Evolutionary conservation across 2,329 filamentous ascomycete species (phyloP).

Genomic region (Plenodomus biglobosus): DNA sequence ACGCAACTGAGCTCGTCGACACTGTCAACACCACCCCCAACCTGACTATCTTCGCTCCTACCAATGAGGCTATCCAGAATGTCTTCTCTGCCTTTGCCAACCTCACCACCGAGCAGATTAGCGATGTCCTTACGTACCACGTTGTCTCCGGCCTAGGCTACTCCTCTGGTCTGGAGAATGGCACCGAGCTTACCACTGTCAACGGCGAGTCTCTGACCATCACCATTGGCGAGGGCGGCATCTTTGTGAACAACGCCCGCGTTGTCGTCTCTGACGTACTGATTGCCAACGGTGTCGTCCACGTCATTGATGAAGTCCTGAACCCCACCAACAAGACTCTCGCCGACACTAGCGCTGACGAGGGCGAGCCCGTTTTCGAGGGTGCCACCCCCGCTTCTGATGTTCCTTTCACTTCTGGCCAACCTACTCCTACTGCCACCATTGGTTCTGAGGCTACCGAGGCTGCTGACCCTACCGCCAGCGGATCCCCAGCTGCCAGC

Average conservation of each 20-base stretch:
- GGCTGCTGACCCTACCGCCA: conserved; percentile 18
- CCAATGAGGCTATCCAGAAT: conserved; percentile 60
- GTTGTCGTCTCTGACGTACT: conserved; percentile 49
- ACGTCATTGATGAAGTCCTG: conserved; percentile 61
- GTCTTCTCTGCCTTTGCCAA: conserved; percentile 57
- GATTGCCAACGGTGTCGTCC: conserved; percentile 50
- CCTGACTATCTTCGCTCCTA: conserved; percentile 67
- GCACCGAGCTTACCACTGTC: conserved; percentile 42
- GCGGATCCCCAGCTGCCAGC: conserved; percentile 23
- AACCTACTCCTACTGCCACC: conserved; percentile 50
- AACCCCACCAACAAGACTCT: conserved; percentile 54
- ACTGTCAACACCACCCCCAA: conserved; percentile 49
- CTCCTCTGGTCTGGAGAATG: conserved; percentile 49
- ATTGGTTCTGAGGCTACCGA: conserved; percentile 40
- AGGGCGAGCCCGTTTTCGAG: conserved; percentile 57
- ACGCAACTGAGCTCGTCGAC: conserved; percentile 43
- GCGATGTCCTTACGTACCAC: conserved; percentile 64
- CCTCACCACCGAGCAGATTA: conserved; percentile 52
- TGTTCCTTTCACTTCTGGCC: conserved; percentile 59
- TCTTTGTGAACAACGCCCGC: conserved; percentile 50
- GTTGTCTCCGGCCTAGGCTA: conserved; percentile 61
- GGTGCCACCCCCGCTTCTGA: conserved; percentile 51
- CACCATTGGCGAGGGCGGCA: conserved; percentile 37
- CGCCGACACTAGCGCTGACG: conserved; percentile 48
- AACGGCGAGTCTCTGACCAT: conserved; percentile 46